phyloP scores from a whole-genome alignment of 2,329 filamentous ascomycete genomes.

The Paraphoma chrysanthemicola region DNA sequence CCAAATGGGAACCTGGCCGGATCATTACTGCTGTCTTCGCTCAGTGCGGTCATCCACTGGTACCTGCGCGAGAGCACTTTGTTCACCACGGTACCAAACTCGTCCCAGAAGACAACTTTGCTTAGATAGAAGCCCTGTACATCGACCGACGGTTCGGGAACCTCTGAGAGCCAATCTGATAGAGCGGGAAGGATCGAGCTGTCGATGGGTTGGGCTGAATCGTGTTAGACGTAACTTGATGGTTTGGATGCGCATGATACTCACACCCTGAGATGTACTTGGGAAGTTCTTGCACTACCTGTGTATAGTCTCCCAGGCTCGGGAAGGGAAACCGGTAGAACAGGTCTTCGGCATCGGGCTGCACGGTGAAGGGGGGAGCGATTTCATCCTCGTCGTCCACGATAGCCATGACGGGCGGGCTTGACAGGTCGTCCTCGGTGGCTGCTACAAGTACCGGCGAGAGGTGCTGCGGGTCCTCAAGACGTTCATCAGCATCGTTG shows the following conservation, averaged over 20 bases:
- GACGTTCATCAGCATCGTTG: conserved; percentile 11
- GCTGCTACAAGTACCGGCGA: conserved; percentile 23
- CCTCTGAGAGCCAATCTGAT: conserved; percentile 33
- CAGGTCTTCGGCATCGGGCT: conserved; percentile 34
- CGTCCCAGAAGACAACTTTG: conserved; percentile 44
- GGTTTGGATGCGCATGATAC: conserved; percentile 1
- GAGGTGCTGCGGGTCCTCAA: conserved; percentile 11
- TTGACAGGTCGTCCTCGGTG: conserved; percentile 22
- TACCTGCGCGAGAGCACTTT: conserved; percentile 38
- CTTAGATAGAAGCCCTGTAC: conserved; percentile 33
- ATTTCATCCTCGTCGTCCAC: conserved; percentile 44
- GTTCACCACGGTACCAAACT: conserved; percentile 35
- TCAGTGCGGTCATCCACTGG: conserved; percentile 17
- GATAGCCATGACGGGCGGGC: conserved; percentile 45
- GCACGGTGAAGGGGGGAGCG: conserved; percentile 17
- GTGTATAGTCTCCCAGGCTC: conserved; percentile 18
- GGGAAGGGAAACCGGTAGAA: conserved; percentile 43
- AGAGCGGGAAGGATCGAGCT: conserved; percentile 32
- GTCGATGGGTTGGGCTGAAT: conserved; percentile 24
- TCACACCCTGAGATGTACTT: conserved; percentile 35
- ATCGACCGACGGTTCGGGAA: conserved; percentile 30
- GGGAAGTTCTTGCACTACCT: conserved; percentile 29
- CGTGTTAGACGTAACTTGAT: conserved; percentile 16
- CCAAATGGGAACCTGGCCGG: conserved; percentile 35
- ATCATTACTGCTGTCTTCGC: conserved; percentile 20